phyloP scores from a whole-genome alignment of 257 asterid species.

The Scutellaria barbata region DNA sequence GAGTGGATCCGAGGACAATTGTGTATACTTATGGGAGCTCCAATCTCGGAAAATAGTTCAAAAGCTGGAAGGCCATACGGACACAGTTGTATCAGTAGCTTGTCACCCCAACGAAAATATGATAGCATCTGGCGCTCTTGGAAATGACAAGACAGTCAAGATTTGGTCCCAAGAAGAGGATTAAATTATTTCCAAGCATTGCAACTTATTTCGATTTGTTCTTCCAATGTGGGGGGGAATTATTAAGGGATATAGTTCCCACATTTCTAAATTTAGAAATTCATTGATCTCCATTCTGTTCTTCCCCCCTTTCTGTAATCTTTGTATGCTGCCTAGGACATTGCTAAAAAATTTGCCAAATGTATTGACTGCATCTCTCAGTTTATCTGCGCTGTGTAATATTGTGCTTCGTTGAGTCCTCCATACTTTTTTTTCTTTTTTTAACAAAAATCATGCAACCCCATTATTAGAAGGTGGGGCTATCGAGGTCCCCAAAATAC shows the following conservation, averaged over 20 bases:
- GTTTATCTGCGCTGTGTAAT: slow-evolving; percentile 1
- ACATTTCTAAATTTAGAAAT: slow-evolving; percentile 12
- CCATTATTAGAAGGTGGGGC: too few relatives aligned
- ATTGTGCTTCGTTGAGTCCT: background rate
- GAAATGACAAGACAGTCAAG: slow-evolving; percentile 75
- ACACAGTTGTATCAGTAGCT: slow-evolving; percentile 72
- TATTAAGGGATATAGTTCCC: background rate
- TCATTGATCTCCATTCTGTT: slow-evolving; percentile 22
- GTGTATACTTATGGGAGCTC: slow-evolving; percentile 87
- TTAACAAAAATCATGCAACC: too few relatives aligned
- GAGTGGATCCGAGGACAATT: slow-evolving; percentile 91
- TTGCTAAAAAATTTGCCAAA: background rate
- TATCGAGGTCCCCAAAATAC: too few relatives aligned
- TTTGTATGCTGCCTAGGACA: slow-evolving; percentile 14
- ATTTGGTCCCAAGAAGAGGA: slow-evolving; percentile 77
- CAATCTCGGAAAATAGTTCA: slow-evolving; percentile 88
- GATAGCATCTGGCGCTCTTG: slow-evolving; percentile 90
- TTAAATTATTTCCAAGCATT: slow-evolving; percentile 34
- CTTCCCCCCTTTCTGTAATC: slow-evolving; percentile 3
- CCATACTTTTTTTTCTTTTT: background rate
- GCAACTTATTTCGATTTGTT: background rate
- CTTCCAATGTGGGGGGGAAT: background rate
- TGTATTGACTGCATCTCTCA: background rate
- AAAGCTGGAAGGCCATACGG: slow-evolving; percentile 94
- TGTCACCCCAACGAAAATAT: slow-evolving; percentile 82